phyloP scores from a whole-genome alignment of 306 rosid species.

The barrel medic (Medicago truncatula) region MtrunA17r5.0-ANR NC_053043.1:1472501-1473000 shows the following conservation, averaged over 20 bases:
- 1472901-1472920: conserved; percentile 87
- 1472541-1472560: conserved; percentile 15
- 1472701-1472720: conserved; percentile 5
- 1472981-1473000: conserved; percentile 90
- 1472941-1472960: conserved; percentile 76
- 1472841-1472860: conserved; percentile 12
- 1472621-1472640: background rate
- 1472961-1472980: conserved; percentile 93
- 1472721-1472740: background rate
- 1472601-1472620: conserved; percentile 5
- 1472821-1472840: conserved; percentile 27
- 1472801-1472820: conserved; percentile 2
- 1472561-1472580: background rate
- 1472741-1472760: conserved; percentile 3
- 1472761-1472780: conserved; percentile 16
- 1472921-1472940: conserved; percentile 97
- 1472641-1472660: background rate
- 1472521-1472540: conserved; percentile 2
- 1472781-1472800: conserved; percentile 25
- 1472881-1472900: conserved; percentile 90
- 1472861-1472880: conserved; percentile 60
- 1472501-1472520: conserved; percentile 9
- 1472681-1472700: conserved; percentile 9
- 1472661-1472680: conserved; percentile 14
- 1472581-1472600: background rate